Conservation (phyloP, 768 basidiomycete genomes). For the Candolleomyces aberdarensis region DNA sequence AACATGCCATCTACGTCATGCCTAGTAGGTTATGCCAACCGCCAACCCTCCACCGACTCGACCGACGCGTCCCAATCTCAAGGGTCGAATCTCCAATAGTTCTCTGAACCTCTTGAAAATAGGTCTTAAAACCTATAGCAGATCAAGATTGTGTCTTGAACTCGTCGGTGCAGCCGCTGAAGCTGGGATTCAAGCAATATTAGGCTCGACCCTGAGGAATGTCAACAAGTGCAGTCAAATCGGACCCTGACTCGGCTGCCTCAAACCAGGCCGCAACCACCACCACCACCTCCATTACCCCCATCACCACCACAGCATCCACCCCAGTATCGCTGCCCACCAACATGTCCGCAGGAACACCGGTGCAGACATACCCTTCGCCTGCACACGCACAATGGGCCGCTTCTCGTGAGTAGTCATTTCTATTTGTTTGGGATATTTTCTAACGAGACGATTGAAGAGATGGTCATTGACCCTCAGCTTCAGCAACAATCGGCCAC, state of each 20-base stretch:
- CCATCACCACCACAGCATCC: conserved; percentile 21
- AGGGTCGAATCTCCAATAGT: too few species aligned
- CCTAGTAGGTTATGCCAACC: too few species aligned
- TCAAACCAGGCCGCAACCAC: not conserved
- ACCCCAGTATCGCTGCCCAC: conserved; percentile 12
- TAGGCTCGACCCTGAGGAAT: not conserved
- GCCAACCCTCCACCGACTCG: too few species aligned
- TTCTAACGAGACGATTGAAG: conserved; percentile 25
- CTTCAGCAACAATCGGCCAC: conserved; percentile 52
- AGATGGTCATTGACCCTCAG: conserved; percentile 67
- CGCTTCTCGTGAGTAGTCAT: not conserved
- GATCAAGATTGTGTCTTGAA: too few species aligned
- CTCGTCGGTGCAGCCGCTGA: too few species aligned
- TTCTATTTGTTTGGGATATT: not conserved
- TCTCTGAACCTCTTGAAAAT: too few species aligned
- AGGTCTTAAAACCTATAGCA: too few species aligned
- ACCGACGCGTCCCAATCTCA: too few species aligned
- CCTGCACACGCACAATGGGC: conserved; percentile 12
- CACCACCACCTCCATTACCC: conserved; percentile 12
- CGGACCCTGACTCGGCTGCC: not conserved
- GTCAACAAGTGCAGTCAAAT: not conserved
- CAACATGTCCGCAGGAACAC: conserved; percentile 1
- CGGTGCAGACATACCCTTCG: conserved; percentile 8
- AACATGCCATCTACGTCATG: too few species aligned
- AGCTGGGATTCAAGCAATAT: too few species aligned